These are phyloP conservation scores for Monilinia vaccinii-corymbosi DNA, from an alignment of 2,329 filamentous ascomycete species.

Conservation along the genomic window DNA sequence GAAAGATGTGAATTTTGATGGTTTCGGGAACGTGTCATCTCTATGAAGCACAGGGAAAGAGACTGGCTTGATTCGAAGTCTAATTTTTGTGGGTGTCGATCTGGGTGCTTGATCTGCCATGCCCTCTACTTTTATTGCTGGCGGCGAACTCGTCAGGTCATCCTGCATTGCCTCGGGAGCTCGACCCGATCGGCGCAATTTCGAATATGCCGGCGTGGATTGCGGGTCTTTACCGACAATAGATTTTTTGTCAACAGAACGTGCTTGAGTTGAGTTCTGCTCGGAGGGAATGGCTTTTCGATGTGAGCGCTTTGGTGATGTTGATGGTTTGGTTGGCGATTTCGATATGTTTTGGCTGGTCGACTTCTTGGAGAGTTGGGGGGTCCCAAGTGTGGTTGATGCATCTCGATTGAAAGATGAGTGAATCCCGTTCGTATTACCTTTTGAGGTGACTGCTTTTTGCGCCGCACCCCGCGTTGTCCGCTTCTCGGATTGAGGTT, in stretches of 20 bases:
- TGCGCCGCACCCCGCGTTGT: slow-evolving; percentile 40
- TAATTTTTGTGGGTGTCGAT: slow-evolving; percentile 36
- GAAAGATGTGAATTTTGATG: slow-evolving; percentile 45
- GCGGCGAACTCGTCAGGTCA: slow-evolving; percentile 12
- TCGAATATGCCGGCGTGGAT: slow-evolving; percentile 16
- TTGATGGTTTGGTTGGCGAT: slow-evolving; percentile 18
- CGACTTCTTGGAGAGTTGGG: slow-evolving; percentile 18
- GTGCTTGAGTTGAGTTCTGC: slow-evolving; percentile 18
- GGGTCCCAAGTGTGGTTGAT: slow-evolving; percentile 11
- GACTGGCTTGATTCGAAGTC: slow-evolving; percentile 39
- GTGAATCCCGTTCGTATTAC: slow-evolving; percentile 18
- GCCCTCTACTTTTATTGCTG: slow-evolving; percentile 15
- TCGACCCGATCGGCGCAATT: slow-evolving; percentile 20
- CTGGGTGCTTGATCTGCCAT: slow-evolving; percentile 20
- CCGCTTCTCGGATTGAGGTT: slow-evolving; percentile 41
- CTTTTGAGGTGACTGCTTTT: slow-evolving; percentile 24
- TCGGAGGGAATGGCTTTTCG: slow-evolving; percentile 25
- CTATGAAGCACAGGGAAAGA: slow-evolving; percentile 45
- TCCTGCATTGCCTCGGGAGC: slow-evolving; percentile 17
- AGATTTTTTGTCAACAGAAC: slow-evolving; percentile 19
- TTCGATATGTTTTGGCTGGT: slow-evolving; percentile 16
- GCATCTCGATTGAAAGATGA: slow-evolving; percentile 16
- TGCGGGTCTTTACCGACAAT: slow-evolving; percentile 16
- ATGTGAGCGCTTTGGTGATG: slow-evolving; percentile 25
- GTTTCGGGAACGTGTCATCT: slow-evolving; percentile 38